A percentile compares a stretch with the other conserved stretches of the same genome.
phyloP scores from a whole-genome alignment of 768 basidiomycete genomes.

The Imleria badia region DNA sequence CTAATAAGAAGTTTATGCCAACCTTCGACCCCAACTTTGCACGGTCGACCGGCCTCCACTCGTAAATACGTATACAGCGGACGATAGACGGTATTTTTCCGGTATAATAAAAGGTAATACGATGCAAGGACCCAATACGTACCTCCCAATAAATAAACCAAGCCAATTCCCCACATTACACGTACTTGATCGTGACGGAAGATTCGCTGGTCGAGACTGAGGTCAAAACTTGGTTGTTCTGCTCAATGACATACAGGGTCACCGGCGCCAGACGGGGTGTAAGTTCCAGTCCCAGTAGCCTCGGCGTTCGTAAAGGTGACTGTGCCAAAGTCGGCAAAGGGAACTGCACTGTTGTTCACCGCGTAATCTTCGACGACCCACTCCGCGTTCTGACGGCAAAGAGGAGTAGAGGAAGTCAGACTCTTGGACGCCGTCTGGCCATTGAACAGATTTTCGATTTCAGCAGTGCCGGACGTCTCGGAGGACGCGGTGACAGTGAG shows the following conservation, averaged over 20 bases:
- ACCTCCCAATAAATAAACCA: too few species aligned
- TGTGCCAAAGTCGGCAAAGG: constrained; percentile 2
- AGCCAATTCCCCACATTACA: not conserved
- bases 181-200: not conserved
- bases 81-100: too few species aligned
- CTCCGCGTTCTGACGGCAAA: constrained; percentile 6
- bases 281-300: not conserved
- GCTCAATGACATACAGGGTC: not conserved
- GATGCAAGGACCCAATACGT: too few species aligned
- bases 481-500: not conserved
- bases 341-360: not conserved
- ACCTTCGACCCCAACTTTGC: too few species aligned
- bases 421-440: not conserved
- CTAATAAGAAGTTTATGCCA: too few species aligned
- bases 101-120: too few species aligned
- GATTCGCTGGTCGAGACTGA: not conserved
- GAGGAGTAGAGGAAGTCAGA: constrained; percentile 1
- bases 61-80: too few species aligned
- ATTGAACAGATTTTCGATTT: not conserved
- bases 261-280: not conserved
- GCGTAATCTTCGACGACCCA: constrained; percentile 9
- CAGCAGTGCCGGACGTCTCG: not conserved
- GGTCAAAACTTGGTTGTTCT: constrained; percentile 1
- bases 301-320: not conserved
- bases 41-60: too few species aligned